Evolutionary conservation across 768 basidiomycete species (phyloP), one percentile per base, ranked within the genome.

Genomic region (Daedalea quercina): DNA sequence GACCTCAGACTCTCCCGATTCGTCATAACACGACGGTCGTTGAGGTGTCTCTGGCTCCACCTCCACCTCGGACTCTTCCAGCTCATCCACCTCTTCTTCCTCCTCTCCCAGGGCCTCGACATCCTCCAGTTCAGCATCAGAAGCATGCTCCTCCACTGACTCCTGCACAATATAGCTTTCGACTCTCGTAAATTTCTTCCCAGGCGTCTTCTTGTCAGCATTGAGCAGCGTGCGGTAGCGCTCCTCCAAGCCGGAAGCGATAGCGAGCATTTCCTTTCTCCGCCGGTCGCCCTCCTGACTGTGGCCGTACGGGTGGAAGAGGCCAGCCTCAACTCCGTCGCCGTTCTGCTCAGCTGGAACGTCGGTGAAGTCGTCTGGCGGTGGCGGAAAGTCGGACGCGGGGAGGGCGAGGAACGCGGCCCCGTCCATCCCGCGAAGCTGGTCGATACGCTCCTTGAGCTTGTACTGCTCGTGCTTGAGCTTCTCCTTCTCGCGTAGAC

Each of bases 391-490:
- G 33, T 74, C 74, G 17, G 78, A 69, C 4, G 81, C 76, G 37
- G 84, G 78, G 43, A 87, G 70, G 24, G 73, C 63, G 26, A 89
- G 77, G 67, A 90, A 91, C 2, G 85, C 82, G 50, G 77, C 68
- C 45, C 76, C 68, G 54, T 90, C 87, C 82, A 94, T 86, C 24
- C 73, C 75, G 51, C 76, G 78, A 52, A 94, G 75, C 62, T 93
- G 87, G 48, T 94, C 90, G 55, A 94, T 87, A 33, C 92, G 82
- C 63, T 92, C 86, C 67, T 87, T 87, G 62, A 95, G 81, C 65
- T 92, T 91, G 71, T 93, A 92, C 60, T 92, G 90, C 63, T 94
- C 91, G 58, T 92, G 86, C 68, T 88, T 86, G 51, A 94, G 78
- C 65, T 92, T 92, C 69, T 95, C 92, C 69, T 91, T 91, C 70